phyloP scores from a whole-genome alignment of 169 alveolate species.

The Eimeria falciformis region DNA sequence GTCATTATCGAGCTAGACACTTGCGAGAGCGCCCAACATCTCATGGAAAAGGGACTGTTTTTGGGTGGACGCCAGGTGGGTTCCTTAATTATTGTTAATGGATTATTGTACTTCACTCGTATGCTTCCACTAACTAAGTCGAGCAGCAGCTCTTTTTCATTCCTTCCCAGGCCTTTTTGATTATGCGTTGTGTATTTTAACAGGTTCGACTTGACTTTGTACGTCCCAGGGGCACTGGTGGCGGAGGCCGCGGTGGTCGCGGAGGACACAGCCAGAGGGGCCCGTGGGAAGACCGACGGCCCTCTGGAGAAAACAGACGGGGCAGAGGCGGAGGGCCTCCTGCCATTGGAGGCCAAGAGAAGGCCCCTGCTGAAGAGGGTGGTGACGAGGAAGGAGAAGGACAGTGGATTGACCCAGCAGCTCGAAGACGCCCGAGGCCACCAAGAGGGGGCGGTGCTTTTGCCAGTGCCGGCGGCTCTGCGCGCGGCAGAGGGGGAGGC shows the following conservation, averaged over 20 bases:
- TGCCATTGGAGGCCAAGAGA: neutral
- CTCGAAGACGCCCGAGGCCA: neutral
- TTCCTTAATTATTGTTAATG: neutral
- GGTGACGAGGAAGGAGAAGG: conserved; percentile 49
- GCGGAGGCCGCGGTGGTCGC: conserved; percentile 40
- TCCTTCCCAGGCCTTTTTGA: neutral
- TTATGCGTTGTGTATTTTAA: neutral
- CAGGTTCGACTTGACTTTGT: conserved; percentile 69
- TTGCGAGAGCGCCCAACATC: conserved; percentile 43
- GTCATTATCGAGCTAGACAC: conserved; percentile 57
- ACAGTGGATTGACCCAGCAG: conserved; percentile 48
- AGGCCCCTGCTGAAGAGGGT: neutral
- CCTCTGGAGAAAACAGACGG: conserved; percentile 22
- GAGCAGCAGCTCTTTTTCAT: neutral
- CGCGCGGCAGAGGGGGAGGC: conserved; percentile 21
- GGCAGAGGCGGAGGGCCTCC: conserved; percentile 55
- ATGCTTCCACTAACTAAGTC: no score
- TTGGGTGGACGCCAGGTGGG: conserved; percentile 58
- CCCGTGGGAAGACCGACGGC: neutral
- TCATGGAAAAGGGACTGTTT: conserved; percentile 61
- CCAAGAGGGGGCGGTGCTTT: neutral
- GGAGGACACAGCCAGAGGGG: conserved; percentile 18
- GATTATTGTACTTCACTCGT: no score
- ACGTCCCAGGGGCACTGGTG: conserved; percentile 53
- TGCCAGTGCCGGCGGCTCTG: neutral